Evolutionary conservation across 2,329 filamentous ascomycete genomes (phyloP).

Genomic region (Penicillium occitanis): DNA sequence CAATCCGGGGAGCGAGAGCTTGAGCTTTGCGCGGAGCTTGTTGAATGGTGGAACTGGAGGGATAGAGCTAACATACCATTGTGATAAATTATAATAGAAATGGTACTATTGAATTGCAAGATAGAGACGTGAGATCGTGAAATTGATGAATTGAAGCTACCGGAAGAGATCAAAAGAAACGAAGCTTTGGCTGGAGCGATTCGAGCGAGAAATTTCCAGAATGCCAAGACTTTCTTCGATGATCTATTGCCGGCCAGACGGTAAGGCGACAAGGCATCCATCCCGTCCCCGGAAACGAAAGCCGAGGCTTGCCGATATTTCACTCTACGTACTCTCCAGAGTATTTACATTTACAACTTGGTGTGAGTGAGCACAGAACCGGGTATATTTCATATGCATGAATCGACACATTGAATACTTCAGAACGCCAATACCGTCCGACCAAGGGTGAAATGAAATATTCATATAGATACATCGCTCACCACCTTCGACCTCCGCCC

Average conservation of each 20-base stretch:
- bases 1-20: not conserved
- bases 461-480: constrained; percentile 18
- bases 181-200: constrained; percentile 26
- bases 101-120: not conserved
- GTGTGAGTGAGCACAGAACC: not conserved
- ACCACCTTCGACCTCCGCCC: constrained; percentile 40
- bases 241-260: not conserved
- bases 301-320: constrained; percentile 32
- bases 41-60: not conserved
- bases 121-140: not conserved
- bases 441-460: not conserved
- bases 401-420: not conserved
- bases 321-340: too few species aligned
- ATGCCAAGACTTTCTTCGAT: constrained; percentile 41
- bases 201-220: constrained; percentile 47
- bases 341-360: too few species aligned
- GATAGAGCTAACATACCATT: constrained; percentile 20
- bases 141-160: not conserved
- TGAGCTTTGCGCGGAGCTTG: constrained; percentile 17
- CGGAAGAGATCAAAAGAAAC: constrained; percentile 27
- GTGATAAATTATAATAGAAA: not conserved
- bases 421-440: constrained; percentile 19
- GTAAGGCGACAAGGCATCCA: constrained; percentile 14
- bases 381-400: constrained; percentile 1
- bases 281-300: constrained; percentile 13